Base-by-base conservation (phyloP, 768 basidiomycete genomes). In the Pisolithus sp. region DNA sequence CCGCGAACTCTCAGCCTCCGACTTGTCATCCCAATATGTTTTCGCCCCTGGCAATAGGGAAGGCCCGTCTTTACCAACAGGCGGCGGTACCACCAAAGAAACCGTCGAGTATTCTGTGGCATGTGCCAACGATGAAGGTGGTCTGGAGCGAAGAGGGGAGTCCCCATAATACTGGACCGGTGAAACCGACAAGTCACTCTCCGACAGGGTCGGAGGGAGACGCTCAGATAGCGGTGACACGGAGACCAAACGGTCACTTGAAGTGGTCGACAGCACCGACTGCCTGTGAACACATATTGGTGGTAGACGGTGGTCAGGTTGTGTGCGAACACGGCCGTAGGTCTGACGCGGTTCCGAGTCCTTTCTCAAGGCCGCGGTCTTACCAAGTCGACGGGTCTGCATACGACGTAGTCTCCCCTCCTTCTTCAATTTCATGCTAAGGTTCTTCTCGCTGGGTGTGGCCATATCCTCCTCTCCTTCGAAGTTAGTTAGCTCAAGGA, bases 401-500 rank as follows among this genome's bases (percentile, higher is more conserved):
- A 75, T 71, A 38, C 87, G 74, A 7, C 80, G 72, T n/a, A 79
- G 55, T 58, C 75, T 79, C 13, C 86, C 86, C 60, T 83, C 79
- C 61, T 80, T 79, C 63, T 74, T 76, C 30, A 90, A 66, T 28
- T 65, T 68, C 26, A 68, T 62, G 48, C 76, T 82, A 23, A 90
- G 68, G 53, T 69, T 65, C 8, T 62, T 70, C 57, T 89, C 86
- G 7, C 78, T 83, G 2, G 80, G 80, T 18, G 80, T 64, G 15
- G 71, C 67, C 13, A 76, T 69, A 53, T 86, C 80, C 40, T 83
- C 72, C 55, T 91, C 88, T 23, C 86, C 87, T 53, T 89, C 85
- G 60, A 88, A 91, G 59, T 88, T 84, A 5, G 86, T 86, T 53
- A 85, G 68, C 56, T 89, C 85, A 5, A 85, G 67, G 1, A 79